phyloP scores from a whole-genome alignment of 345 rosid genomes.

The Aquilaria yunnanensis region DNA sequence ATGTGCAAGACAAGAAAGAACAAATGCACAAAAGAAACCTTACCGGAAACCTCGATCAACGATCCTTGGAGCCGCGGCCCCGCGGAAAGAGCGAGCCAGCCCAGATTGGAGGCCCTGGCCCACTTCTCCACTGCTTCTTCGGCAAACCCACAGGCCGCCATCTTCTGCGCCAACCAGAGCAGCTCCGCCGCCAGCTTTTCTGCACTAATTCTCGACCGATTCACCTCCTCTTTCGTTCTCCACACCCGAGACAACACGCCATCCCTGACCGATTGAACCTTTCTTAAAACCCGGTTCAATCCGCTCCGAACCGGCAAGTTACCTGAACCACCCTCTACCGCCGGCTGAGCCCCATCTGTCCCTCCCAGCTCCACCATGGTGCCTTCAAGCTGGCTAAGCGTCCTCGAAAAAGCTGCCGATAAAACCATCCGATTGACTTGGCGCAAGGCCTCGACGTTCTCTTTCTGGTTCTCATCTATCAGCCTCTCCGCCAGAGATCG shows the following conservation, averaged over 20 bases:
- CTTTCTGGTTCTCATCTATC: conserved; percentile 61
- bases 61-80: conserved; percentile 72
- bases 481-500: conserved; percentile 69
- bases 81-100: conserved; percentile 57
- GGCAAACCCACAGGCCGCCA: conserved; percentile 55
- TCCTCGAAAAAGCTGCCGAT: conserved; percentile 57
- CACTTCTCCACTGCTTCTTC: conserved; percentile 75
- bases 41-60: conserved; percentile 70
- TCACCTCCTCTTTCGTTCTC: conserved; percentile 28
- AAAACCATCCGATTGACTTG: conserved; percentile 56
- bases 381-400: conserved; percentile 50
- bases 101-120: conserved; percentile 79
- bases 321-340: conserved; percentile 6
- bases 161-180: conserved; percentile 74
- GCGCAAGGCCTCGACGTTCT: conserved; percentile 32
- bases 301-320: conserved; percentile 19
- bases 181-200: conserved; percentile 88
- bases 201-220: conserved; percentile 29
- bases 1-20: background rate
- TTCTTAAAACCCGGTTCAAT: conserved; percentile 40
- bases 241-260: conserved; percentile 24
- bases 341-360: conserved; percentile 9
- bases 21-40: background rate
- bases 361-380: conserved; percentile 30
- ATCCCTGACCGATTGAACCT: conserved; percentile 33